Base-by-base conservation (phyloP, 495 filamentous ascomycete species). In the Podospora appendiculata region DNA sequence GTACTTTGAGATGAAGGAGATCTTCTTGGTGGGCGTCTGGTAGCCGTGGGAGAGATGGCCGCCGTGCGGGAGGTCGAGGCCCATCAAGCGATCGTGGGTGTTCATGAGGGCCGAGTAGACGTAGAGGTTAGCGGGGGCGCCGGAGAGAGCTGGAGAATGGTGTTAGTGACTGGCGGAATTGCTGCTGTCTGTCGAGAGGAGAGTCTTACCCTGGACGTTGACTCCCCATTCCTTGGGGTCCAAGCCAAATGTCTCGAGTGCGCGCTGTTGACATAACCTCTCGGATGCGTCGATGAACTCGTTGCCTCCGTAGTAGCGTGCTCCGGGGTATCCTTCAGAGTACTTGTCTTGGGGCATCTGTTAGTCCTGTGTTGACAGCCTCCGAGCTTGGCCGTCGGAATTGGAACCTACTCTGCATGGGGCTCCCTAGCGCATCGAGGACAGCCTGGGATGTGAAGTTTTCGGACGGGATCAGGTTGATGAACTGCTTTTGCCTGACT, bases 381-480 rank as follows among this genome's bases (percentile, higher is more conserved):
- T 5, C 25, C 5, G 5, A 25, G 25, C 25, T 5, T n/a, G n/a
- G n/a, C 25, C 25, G 25, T 25, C 25, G 25, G 0, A 32, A 12
- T 16, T 40, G 34, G 41, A 19, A 72, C 85, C 48, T 74, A 93
- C 89, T 98, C 74, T 98, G 92, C 93, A 98, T 98, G 25, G 94
- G 86, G 77, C 91, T 96, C 62, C 93, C 93, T 51, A 98, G 75
- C 8, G 92, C 90, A 80, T 97, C 93, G 38, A 96, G 81, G 10
- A 98, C 93, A 17, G 93, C 90, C 67, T 96, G 90, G 13, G 93
- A 96, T 9, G 93, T 97, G 70, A 98, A 97, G 73, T 98, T 98
- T 72, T 98, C 93, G 17, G 93, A 98, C 13, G 93, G 93, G 55
- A 98, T 98, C 50, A 98, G 82, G 73, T 97, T 97, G 70, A 98